Conservation (phyloP, 2,329 filamentous ascomycete genomes). For the Ophiognomonia clavigignenti-juglandacearum region DNA sequence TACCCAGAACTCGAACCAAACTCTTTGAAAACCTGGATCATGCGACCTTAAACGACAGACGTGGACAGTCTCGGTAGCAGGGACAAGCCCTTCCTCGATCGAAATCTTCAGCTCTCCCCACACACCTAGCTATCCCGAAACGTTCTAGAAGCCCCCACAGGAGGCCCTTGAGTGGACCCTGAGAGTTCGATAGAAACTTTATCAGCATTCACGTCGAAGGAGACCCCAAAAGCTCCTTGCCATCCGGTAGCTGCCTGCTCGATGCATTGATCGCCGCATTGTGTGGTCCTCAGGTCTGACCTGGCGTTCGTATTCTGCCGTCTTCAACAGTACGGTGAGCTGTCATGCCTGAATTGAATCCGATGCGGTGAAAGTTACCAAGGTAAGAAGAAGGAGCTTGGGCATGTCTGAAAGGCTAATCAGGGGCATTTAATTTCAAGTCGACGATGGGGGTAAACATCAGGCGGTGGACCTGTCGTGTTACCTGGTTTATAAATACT, state of each 20-base stretch:
- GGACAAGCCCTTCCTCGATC: background rate
- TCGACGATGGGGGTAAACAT: background rate
- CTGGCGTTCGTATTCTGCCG: no score
- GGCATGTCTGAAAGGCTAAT: background rate
- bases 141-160: background rate
- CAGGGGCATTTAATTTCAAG: background rate
- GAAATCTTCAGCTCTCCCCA: background rate
- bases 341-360: no score
- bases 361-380: no score
- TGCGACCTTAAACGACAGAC: background rate
- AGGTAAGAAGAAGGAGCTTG: background rate
- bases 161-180: background rate
- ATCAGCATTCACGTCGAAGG: background rate
- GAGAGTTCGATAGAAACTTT: background rate
- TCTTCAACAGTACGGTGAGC: no score
- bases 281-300: no score
- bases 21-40: background rate
- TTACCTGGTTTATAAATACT: constrained; percentile 15
- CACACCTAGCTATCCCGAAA: background rate
- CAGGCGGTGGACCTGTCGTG: background rate
- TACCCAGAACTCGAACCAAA: background rate
- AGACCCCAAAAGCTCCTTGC: background rate
- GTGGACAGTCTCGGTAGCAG: background rate
- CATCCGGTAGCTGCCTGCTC: background rate
- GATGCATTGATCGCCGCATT: no score